phyloP scores from a whole-genome alignment of 192 early-diverging fungal genomes.

The Helicostylum pulchrum region DNA sequence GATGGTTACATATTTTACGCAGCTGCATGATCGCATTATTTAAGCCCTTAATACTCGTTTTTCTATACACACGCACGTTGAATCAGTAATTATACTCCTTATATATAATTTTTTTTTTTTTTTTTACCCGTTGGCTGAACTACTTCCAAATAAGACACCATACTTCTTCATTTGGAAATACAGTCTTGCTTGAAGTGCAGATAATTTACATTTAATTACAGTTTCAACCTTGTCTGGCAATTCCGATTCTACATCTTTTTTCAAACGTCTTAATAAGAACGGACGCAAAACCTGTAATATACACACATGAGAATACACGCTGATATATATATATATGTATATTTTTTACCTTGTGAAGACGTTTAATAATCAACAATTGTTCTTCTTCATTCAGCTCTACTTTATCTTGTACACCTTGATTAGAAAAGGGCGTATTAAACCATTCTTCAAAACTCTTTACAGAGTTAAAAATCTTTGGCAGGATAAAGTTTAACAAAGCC shows the following conservation, averaged over 20 bases:
- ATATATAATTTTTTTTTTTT: too few relatives aligned
- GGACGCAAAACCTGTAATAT: conserved; percentile 69
- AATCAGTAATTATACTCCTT: too few relatives aligned
- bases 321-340: too few relatives aligned
- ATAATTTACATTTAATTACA: conserved; percentile 87
- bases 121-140: conserved; percentile 57
- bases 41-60: conserved; percentile 67
- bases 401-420: conserved; percentile 72
- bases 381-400: conserved; percentile 98
- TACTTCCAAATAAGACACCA: conserved; percentile 69
- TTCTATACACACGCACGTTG: conserved; percentile 34
- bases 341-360: conserved; percentile 89
- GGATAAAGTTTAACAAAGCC: conserved; percentile 92
- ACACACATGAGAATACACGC: neutral
- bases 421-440: conserved; percentile 94
- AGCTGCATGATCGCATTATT: conserved; percentile 98
- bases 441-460: conserved; percentile 97
- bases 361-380: conserved; percentile 88
- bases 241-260: conserved; percentile 97
- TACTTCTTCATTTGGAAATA: conserved; percentile 84
- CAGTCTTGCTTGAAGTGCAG: conserved; percentile 75
- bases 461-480: conserved; percentile 93
- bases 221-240: conserved; percentile 94
- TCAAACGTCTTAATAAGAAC: conserved; percentile 90
- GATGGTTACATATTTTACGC: conserved; percentile 97